Evolutionary conservation across 441 rosid species (phyloP), one percentile per base, ranked within the genome.

Genomic region (Geranium incanum): DNA sequence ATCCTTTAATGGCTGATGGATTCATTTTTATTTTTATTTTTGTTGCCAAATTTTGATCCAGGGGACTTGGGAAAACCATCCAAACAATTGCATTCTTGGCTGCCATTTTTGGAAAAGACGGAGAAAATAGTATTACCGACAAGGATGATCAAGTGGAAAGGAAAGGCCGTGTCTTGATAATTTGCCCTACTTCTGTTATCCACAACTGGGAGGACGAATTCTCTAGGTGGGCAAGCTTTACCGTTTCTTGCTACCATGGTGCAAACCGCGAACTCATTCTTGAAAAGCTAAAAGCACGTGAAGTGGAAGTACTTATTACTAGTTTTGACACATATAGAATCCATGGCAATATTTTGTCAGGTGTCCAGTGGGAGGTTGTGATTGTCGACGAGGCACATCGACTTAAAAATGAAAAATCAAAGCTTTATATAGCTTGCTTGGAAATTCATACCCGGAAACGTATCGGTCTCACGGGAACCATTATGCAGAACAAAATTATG

Each of bases 61-160:
- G 99, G 97, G 99, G 99, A 65, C 82, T 94, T 36, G 99, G 99
- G 72, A 94, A 92, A 83, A 94, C 99, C 38, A 94, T 94, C 78
- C 97, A 94, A 80, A 81, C 94, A 65, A 94, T 94, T 70, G 94
- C 97, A 63, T 92, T 92, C 83, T 86, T 94, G 69, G 93, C 97
- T 71, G 99, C 92, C 66, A 86, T 92, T 48, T 90, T 75, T 75
- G 83, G 81, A 69, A 91, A 92, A 82, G 97, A 92, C 15, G 78
- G 82, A 71, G 95, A 93, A 19, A 68, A 75, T 50, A 70, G 76
- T 21, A 69, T 72, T 39, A 55, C 59, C 39, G 52, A 64, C 6
- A 76, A 76, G 52, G 89, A 71, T 68, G 80, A 70, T 52, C 80
- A 72, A 72, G 73, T 37, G 4, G 71, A 71, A 13, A 75, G 62